Base-by-base conservation (phyloP, 345 rosid species). In the Salix dunnii region DNA sequence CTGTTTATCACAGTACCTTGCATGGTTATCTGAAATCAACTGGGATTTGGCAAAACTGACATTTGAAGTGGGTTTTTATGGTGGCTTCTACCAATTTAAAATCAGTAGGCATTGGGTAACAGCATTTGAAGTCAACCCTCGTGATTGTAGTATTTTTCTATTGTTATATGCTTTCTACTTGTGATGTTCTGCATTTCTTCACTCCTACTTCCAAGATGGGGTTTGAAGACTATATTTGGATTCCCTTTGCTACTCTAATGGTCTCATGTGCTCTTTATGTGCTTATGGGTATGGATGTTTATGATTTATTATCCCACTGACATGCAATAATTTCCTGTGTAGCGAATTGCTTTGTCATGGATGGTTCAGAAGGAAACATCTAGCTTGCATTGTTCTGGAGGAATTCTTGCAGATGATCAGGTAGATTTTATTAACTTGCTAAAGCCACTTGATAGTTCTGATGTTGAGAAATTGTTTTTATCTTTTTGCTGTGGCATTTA, bases 351-450 rank as follows among this genome's bases (percentile, higher is more conserved):
- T 55, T 88, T 95, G 88, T 90, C 97, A 67, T 95, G 99, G 99
- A 95, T 95, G 99, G 80, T 84, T 77, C 90, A 91, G 70, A 91
- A 93, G 87, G 99, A 95, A 85, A 95, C 84, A 11, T 87, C 84
- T 42, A 75, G 89, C 75, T 7, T 76, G 31, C 81, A 90, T 67
- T 95, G 99, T 86, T 88, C 88, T 0, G 99, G 99, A 79, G 99
- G 99, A 85, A 95, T 95, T 79, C 97, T 95, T 73, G 99, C 99
- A 43, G 99, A 95, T 85, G 99, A 95, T 85, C 99, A 95, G 97
- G 99, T 92, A 48, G 48, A 63, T 68, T 69, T 61, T 71, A 20
- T 71, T 68, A 69, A 9, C 42, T 77, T 80, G 67, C 76, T 66
- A 61, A 70, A 21, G 25, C 73, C 38, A 6, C n/a, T 40, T 64